A percentile compares a stretch with the other conserved stretches of the same genome.
These are phyloP conservation scores for Gymnopilus dilepis DNA, from an alignment of 768 basidiomycete genomes.

Conservation along the genomic window DNA sequence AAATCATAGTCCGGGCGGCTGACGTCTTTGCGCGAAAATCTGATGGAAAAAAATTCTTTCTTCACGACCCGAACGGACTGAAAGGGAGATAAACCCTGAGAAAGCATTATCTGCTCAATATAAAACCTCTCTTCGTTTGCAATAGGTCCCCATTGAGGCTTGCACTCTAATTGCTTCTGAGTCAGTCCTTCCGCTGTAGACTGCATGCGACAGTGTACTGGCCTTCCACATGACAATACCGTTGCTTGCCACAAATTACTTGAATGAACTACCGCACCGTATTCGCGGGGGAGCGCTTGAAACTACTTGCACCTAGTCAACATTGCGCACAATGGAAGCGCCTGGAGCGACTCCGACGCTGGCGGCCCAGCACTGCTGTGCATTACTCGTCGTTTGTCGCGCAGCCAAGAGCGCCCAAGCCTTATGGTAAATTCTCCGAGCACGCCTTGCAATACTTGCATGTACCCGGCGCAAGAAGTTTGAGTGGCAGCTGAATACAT, in stretches of 20 bases:
- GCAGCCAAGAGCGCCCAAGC: background rate
- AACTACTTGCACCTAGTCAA: background rate
- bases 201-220: background rate
- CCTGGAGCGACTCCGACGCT: background rate
- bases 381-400: background rate
- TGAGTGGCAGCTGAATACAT: background rate
- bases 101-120: background rate
- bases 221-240: background rate
- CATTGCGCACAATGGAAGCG: background rate
- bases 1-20: conserved; percentile 6
- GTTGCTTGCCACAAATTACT: background rate
- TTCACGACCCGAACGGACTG: background rate
- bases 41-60: conserved; percentile 14
- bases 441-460: too few species aligned
- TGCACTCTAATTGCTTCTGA: background rate
- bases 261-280: background rate
- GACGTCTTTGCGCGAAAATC: conserved; percentile 12
- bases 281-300: background rate
- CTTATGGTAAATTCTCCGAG: background rate
- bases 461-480: background rate
- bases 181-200: background rate
- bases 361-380: background rate
- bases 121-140: background rate
- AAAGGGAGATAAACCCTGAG: background rate
- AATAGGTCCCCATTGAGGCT: background rate